These are phyloP conservation scores for Ramularia endophylla DNA, from an alignment of 2,329 filamentous ascomycete species.

Conservation along the genomic window DNA sequence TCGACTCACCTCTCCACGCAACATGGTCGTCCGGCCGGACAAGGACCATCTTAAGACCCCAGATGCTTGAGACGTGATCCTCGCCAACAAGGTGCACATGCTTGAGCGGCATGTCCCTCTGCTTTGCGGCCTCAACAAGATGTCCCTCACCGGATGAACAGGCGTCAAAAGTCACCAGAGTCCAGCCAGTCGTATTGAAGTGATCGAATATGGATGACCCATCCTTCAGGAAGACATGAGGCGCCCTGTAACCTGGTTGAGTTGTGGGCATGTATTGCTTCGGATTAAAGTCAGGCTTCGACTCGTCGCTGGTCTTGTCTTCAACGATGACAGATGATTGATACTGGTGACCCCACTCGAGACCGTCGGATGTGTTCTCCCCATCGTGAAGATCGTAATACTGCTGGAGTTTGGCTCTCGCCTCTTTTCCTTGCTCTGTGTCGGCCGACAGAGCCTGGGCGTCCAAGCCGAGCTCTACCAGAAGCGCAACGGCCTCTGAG, in stretches of 20 bases:
- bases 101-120: background rate
- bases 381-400: too few species aligned
- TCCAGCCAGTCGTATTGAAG: conserved; percentile 3
- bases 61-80: background rate
- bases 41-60: conserved; percentile 4
- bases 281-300: conserved; percentile 1
- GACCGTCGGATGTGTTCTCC: background rate
- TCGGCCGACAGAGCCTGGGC: too few species aligned
- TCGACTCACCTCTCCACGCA: conserved; percentile 6
- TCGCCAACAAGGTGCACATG: background rate
- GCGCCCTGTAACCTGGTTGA: conserved; percentile 4
- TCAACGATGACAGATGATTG: conserved; percentile 1
- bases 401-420: too few species aligned
- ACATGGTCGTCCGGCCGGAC: conserved; percentile 5
- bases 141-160: background rate
- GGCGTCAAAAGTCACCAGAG: background rate
- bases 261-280: conserved; percentile 6
- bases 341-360: conserved; percentile 6
- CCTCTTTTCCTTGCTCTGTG: too few species aligned
- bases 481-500: too few species aligned
- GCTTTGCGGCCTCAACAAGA: conserved; percentile 1
- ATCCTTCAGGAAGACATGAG: conserved; percentile 3
- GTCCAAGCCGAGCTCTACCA: too few species aligned
- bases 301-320: background rate
- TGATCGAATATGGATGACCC: conserved; percentile 3